phyloP scores from a whole-genome alignment of 2,329 filamentous ascomycete species.

The Didymella pomorum region DNA sequence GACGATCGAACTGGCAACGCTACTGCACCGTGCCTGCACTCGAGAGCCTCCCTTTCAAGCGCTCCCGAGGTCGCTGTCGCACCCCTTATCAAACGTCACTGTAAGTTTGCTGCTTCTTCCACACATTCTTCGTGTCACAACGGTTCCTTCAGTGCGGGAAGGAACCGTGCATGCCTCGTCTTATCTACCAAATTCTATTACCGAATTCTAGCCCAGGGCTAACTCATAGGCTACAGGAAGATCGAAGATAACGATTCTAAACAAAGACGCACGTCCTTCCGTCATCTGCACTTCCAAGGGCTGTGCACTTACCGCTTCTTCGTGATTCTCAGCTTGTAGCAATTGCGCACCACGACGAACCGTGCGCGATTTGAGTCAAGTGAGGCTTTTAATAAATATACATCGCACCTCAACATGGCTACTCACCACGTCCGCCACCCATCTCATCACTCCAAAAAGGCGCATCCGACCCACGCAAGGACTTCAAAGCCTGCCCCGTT shows the following conservation, averaged over 20 bases:
- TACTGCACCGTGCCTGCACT: constrained; percentile 18
- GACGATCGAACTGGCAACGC: constrained; percentile 21
- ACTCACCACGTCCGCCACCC: constrained; percentile 47
- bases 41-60: constrained; percentile 22
- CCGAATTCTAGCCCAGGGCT: constrained; percentile 43
- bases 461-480: constrained; percentile 46
- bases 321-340: constrained; percentile 39
- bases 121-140: constrained; percentile 25
- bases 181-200: constrained; percentile 25
- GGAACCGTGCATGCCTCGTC: constrained; percentile 20
- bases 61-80: constrained; percentile 33
- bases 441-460: constrained; percentile 48
- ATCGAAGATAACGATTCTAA: constrained; percentile 45
- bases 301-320: constrained; percentile 51
- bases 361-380: constrained; percentile 40
- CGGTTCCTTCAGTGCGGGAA: constrained; percentile 16
- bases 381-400: constrained; percentile 48
- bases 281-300: constrained; percentile 45
- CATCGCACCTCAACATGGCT: constrained; percentile 42
- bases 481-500: constrained; percentile 44
- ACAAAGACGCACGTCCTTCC: constrained; percentile 46
- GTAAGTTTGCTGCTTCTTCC: constrained; percentile 35
- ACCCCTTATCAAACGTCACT: constrained; percentile 27
- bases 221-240: constrained; percentile 42
- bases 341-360: constrained; percentile 36